Conservation (phyloP, 2,329 filamentous ascomycete species). For the Neurospora sp. region DNA sequence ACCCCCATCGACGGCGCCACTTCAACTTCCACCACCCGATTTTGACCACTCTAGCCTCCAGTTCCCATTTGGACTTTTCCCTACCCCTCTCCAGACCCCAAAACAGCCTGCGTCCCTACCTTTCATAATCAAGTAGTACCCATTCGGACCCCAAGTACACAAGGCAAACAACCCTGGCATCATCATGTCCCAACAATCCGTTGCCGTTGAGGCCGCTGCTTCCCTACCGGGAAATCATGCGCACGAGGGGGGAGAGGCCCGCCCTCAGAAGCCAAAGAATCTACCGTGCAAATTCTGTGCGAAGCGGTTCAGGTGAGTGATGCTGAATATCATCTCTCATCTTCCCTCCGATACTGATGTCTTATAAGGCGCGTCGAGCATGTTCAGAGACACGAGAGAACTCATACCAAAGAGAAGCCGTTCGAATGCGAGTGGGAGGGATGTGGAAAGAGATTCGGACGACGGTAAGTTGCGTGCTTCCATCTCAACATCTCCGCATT, state of each 20-base stretch:
- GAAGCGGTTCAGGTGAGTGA: slow-evolving; percentile 49
- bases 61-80: slow-evolving; percentile 1
- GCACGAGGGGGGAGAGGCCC: slow-evolving; percentile 40
- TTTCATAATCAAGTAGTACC: slow-evolving; percentile 9
- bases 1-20: neutral
- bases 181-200: slow-evolving; percentile 44
- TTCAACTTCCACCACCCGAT: slow-evolving; percentile 11
- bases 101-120: slow-evolving; percentile 12
- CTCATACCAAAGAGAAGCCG: slow-evolving; percentile 56
- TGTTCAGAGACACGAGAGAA: slow-evolving; percentile 53
- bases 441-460: slow-evolving; percentile 53
- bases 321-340: slow-evolving; percentile 4
- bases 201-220: slow-evolving; percentile 40
- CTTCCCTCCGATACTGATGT: slow-evolving; percentile 24
- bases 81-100: slow-evolving; percentile 15
- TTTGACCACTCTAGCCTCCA: slow-evolving; percentile 7
- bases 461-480: slow-evolving; percentile 38
- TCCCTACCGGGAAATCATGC: slow-evolving; percentile 22
- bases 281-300: slow-evolving; percentile 54
- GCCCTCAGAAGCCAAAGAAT: slow-evolving; percentile 51
- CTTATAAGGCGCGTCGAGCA: slow-evolving; percentile 50
- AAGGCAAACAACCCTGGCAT: slow-evolving; percentile 7
- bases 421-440: slow-evolving; percentile 49
- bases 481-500: neutral
- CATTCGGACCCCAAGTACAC: slow-evolving; percentile 17